phyloP scores from a whole-genome alignment of 176 grass and related monocot species.

The Luzula sylvatica region DNA sequence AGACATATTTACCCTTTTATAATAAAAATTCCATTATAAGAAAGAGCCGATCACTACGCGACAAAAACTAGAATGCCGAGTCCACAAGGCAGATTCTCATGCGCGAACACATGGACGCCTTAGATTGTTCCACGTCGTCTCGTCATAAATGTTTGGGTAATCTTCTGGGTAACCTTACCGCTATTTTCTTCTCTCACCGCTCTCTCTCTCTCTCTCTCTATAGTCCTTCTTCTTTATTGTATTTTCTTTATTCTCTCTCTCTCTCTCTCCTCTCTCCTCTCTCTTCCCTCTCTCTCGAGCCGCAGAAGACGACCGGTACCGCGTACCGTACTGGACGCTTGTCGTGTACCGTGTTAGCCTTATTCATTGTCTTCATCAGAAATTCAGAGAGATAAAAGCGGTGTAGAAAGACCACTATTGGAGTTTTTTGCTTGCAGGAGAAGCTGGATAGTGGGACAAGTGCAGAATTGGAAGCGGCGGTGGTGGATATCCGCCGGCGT shows the following conservation, averaged over 20 bases:
- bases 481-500: neutral
- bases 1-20: conserved; percentile 12
- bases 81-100: conserved; percentile 40
- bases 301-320: conserved; percentile 20
- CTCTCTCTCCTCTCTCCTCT: no score
- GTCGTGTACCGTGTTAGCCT: neutral
- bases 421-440: neutral
- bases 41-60: conserved; percentile 20
- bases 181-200: neutral
- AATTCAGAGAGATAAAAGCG: neutral
- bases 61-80: conserved; percentile 31
- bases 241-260: no score
- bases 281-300: neutral
- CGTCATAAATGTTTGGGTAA: neutral
- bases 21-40: neutral
- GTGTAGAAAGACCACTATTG: neutral
- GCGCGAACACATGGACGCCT: conserved; percentile 36
- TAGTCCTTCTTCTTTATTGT: no score
- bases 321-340: conserved; percentile 4
- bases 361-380: neutral
- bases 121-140: conserved; percentile 29
- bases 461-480: no score
- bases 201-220: no score
- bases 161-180: conserved; percentile 26
- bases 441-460: conserved; percentile 14